Base-by-base conservation (phyloP, 2,329 filamentous ascomycete genomes). In the Clarireedia hainanense region DNA sequence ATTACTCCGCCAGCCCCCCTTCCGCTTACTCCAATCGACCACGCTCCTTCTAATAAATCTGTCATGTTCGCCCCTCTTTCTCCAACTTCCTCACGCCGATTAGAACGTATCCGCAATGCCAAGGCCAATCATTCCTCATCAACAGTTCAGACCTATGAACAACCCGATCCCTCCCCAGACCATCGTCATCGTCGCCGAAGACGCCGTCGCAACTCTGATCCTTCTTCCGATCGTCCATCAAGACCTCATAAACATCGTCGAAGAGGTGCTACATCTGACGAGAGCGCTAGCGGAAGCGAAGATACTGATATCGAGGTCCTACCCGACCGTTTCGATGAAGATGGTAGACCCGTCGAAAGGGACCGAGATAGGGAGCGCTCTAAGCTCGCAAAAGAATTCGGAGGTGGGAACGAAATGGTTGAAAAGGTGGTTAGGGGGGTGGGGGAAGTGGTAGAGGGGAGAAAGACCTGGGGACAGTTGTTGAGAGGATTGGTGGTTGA, bases 61-160 rank as follows among this genome's bases (percentile, higher is more conserved):
- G 67, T 69, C 43, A 63, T 60, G 20, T 69, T 69, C 50, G 65
- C 64, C 14, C 67, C 67, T 14, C 60, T 69, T 6, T 68, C 67
- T 2, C 66, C 65, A 15, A 63, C 60, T 12, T 67, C 64, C 24
- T 64, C 63, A 6, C 61, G 60, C 9, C 52, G 52, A 12, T 42
- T 54, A 34, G 52, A 54, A 54, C 43, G 43, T 40, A 54, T 54
- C 14, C 52, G 34, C 12, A 54, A 14, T 49, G 47, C 52, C 3
- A 54, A 54, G 30, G 52, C 52, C 5, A 45, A 40, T 7, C 43
- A 34, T 39, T 54, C 52, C 3, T 39, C 52, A 3, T 48, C 43
- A 5, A 49, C 52, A n/a, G 37, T 56, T 6, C 36, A 57, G 27
- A 39, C 49, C 4, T 58, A 53, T 9, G 52, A 54, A 23, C 52